Evolutionary conservation across 495 filamentous ascomycete genomes (phyloP).

Genomic region (Penicillium turbatum): DNA sequence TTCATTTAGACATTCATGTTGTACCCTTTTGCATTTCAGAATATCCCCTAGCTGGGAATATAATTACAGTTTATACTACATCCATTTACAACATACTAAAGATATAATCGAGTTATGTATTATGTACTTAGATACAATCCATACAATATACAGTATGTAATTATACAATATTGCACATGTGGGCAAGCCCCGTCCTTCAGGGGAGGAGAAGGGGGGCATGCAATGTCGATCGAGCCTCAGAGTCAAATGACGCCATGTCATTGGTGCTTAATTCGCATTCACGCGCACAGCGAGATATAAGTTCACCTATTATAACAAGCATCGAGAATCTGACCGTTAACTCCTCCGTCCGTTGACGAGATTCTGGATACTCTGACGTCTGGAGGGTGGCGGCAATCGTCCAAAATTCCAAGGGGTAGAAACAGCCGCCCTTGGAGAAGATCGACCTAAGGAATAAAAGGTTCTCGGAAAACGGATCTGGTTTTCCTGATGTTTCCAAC

Average conservation of each 20-base stretch:
- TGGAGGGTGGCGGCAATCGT: background rate
- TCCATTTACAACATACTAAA: background rate
- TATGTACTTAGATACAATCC: background rate
- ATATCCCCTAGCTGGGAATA: background rate
- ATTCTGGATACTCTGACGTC: background rate
- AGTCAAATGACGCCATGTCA: slow-evolving; percentile 24
- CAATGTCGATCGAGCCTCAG: slow-evolving; percentile 40
- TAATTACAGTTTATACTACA: too few relatives aligned
- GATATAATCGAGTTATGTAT: background rate
- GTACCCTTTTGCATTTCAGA: background rate
- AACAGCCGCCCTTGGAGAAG: slow-evolving; percentile 1
- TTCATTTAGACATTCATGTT: background rate
- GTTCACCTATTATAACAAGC: background rate
- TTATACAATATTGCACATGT: slow-evolving; percentile 1
- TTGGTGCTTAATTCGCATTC: slow-evolving; percentile 14
- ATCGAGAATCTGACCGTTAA: background rate
- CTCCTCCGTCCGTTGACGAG: background rate
- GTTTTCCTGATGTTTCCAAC: background rate
- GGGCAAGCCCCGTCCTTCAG: slow-evolving; percentile 12
- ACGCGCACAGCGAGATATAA: slow-evolving; percentile 5
- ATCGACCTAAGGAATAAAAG: background rate
- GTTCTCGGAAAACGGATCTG: background rate
- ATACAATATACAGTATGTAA: background rate
- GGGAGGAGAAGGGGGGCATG: slow-evolving; percentile 26
- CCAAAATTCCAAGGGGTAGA: background rate